A percentile compares a stretch with the other conserved stretches of the same genome.
These are phyloP conservation scores for Colletotrichum sp. DNA, from an alignment of 2,329 filamentous ascomycete genomes.

Conservation along the genomic window DNA sequence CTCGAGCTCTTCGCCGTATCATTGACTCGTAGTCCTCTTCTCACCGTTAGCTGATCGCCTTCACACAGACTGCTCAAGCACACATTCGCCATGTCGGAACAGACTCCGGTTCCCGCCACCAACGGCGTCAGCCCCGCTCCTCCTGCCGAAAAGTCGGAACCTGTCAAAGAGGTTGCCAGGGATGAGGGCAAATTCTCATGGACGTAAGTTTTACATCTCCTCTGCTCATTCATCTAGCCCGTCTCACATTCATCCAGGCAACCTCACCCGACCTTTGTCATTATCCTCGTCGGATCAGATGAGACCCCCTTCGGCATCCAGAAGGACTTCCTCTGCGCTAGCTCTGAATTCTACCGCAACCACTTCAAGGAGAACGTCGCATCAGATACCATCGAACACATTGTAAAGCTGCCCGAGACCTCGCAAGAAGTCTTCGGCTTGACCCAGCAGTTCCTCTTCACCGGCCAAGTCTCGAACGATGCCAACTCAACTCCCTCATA, in stretches of 20 bases:
- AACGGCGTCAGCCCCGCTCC: background rate
- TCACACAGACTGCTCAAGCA: background rate
- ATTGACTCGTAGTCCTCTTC: background rate
- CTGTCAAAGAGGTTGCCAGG: background rate
- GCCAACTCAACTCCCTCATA: conserved; percentile 51
- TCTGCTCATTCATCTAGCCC: background rate
- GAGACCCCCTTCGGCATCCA: conserved; percentile 62
- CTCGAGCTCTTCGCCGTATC: background rate
- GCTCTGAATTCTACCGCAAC: conserved; percentile 51
- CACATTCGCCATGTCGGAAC: conserved; percentile 2
- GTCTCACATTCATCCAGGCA: conserved; percentile 40
- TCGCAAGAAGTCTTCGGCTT: conserved; percentile 57
- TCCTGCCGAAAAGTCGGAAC: background rate
- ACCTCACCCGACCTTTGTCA: conserved; percentile 60
- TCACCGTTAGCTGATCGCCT: background rate
- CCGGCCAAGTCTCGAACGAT: conserved; percentile 48
- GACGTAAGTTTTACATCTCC: conserved; percentile 32
- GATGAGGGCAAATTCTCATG: conserved; percentile 35
- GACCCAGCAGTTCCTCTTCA: conserved; percentile 59
- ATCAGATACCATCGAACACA: conserved; percentile 49
- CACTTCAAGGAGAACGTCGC: conserved; percentile 42
- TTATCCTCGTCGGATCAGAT: conserved; percentile 56
- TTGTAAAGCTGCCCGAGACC: conserved; percentile 54
- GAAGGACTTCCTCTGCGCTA: conserved; percentile 60
- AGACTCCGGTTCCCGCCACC: background rate